Conservation (phyloP, 2,329 filamentous ascomycete species). For the Pleoardoris graminearum region DNA sequence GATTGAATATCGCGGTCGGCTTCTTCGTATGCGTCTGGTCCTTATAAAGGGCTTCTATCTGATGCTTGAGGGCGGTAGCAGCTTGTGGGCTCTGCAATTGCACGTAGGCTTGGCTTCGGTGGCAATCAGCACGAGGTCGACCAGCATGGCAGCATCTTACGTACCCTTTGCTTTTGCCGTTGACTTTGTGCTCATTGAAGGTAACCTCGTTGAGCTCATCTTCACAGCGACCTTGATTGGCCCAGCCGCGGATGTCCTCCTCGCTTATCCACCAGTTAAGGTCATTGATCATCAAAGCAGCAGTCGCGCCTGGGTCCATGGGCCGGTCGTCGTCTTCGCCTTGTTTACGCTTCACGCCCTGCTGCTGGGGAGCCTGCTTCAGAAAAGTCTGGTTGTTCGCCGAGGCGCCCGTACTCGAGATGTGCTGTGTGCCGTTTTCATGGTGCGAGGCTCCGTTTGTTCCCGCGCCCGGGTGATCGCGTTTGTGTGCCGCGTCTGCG, state of each 20-base stretch:
- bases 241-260: constrained; percentile 89
- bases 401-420: constrained; percentile 49
- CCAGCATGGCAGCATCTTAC: constrained; percentile 30
- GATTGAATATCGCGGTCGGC: constrained; percentile 73
- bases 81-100: constrained; percentile 84
- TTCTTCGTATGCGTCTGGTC: constrained; percentile 65
- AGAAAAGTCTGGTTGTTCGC: constrained; percentile 41
- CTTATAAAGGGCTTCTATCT: constrained; percentile 69
- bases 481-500: constrained; percentile 20
- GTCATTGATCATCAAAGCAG: constrained; percentile 83
- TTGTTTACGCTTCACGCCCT: constrained; percentile 66
- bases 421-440: constrained; percentile 46
- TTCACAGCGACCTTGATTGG: constrained; percentile 77
- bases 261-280: constrained; percentile 93
- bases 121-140: constrained; percentile 13
- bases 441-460: constrained; percentile 27
- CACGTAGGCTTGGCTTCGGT: constrained; percentile 71
- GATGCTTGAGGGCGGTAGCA: constrained; percentile 80
- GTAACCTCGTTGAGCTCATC: constrained; percentile 88
- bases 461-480: constrained; percentile 26
- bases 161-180: constrained; percentile 97
- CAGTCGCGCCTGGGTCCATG: constrained; percentile 62
- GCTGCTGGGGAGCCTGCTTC: constrained; percentile 54
- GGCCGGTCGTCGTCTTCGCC: constrained; percentile 56
- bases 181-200: constrained; percentile 98